Conservation (phyloP, 164 flowering plant genomes). For the Vitis cinerea region DNA sequence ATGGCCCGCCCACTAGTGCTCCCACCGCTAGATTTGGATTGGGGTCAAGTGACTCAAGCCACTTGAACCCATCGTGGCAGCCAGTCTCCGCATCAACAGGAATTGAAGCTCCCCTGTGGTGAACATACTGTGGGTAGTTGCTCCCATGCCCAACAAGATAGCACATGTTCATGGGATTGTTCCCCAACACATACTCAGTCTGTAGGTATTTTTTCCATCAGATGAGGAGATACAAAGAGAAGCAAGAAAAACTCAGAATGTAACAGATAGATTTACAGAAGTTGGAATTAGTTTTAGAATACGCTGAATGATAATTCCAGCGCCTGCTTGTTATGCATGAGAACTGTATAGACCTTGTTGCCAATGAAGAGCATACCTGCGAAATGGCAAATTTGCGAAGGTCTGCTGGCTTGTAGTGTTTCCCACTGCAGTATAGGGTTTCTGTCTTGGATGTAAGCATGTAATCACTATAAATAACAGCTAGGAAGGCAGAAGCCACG, state of each 20-base stretch:
- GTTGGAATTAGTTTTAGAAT: not conserved
- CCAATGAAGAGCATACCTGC: slow-evolving; percentile 22
- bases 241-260: not conserved
- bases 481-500: slow-evolving; percentile 38
- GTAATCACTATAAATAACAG: slow-evolving; percentile 40
- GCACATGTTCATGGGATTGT: slow-evolving; percentile 46
- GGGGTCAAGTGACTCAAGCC: slow-evolving; percentile 36
- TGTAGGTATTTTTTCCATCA: not conserved
- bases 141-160: slow-evolving; percentile 46
- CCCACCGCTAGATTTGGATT: slow-evolving; percentile 51
- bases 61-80: slow-evolving; percentile 43
- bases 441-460: slow-evolving; percentile 30
- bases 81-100: slow-evolving; percentile 26
- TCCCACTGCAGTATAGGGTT: slow-evolving; percentile 24
- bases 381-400: slow-evolving; percentile 43
- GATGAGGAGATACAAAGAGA: no score
- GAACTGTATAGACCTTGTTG: not conserved
- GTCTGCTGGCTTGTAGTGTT: slow-evolving; percentile 24
- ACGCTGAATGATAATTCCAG: not conserved
- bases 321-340: not conserved
- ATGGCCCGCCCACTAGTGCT: slow-evolving; percentile 54
- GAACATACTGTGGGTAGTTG: slow-evolving; percentile 38
- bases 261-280: not conserved
- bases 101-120: slow-evolving; percentile 52
- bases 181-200: slow-evolving; percentile 47